Evolutionary conservation across 1,139 yeast genomes (phyloP), one percentile per base, ranked within the genome.

Genomic region (Saccharomycopsis crataegensis): DNA sequence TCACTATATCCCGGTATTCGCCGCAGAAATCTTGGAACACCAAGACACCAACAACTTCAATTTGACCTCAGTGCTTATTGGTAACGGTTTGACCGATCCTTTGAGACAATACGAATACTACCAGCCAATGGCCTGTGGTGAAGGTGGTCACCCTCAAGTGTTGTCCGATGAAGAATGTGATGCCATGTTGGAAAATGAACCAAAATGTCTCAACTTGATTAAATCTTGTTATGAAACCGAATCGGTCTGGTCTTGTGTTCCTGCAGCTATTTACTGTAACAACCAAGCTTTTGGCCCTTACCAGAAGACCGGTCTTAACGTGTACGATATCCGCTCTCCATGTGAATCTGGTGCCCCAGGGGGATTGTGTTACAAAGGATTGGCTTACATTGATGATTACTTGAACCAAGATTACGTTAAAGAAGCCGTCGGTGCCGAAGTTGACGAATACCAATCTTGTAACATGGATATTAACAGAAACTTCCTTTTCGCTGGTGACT

Each of bases 91-190:
- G 66, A 90, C 97, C 53, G 98, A 93, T 70, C 91, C 96, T 14
- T 79, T 88, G 68, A 81, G 82, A 59, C 99, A 93, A 73, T 87
- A 86, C 69, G 86, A 84, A 62, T 82, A 82, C 69, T 93, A 89
- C 71, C 86, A 87, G 72, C 96, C 95, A 69, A 93, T 93, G 99
- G 98, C 97, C 9, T 93, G 99, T 71, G 96, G 97, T 61, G 75
- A 81, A 64, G 96, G 96, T 65, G 98, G 96, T 49, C 86, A 83
- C 61, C 85, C 86, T 43, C 76, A 95, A 8, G 95, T 90, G 8
- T 74, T 93, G 63, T 74, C 78, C 42, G 87, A 85, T 51, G 91
- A 85, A 59, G 84, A 86, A 68, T 93, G 99, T 74, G 78, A 82
- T 54, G 73, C 76, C 51, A 88, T 91, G 96, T 72, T 77, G 55